A percentile compares a stretch with the other conserved stretches of the same genome.
Evolutionary conservation across 179 eudicot species (phyloP).

Genomic region (Amaranthus tricolor): DNA sequence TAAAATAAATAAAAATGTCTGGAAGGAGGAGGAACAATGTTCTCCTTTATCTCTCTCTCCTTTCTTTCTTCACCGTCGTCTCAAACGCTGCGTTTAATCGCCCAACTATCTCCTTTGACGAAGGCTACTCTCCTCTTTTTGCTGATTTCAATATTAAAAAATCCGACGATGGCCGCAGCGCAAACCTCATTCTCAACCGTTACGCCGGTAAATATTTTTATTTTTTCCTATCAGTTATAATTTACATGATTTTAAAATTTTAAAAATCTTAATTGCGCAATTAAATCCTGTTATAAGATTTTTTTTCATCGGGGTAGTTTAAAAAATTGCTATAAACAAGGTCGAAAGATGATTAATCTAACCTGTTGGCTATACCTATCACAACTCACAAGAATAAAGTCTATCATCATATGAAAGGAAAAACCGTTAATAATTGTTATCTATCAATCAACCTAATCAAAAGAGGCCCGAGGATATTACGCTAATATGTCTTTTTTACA

Average conservation of each 20-base stretch:
- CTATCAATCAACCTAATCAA: too few relatives aligned
- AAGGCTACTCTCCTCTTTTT: conserved; percentile 76
- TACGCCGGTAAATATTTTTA: conserved; percentile 46
- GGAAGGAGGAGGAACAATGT: conserved; percentile 9
- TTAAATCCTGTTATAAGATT: background rate
- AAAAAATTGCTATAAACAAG: too few relatives aligned
- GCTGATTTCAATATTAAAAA: conserved; percentile 78
- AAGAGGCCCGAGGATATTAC: too few relatives aligned
- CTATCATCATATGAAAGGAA: too few relatives aligned
- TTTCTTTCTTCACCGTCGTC: conserved; percentile 8
- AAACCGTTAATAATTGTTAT: too few relatives aligned
- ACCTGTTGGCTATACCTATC: too few relatives aligned
- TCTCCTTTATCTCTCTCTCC: conserved; percentile 26
- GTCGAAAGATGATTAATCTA: too few relatives aligned
- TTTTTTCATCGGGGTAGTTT: too few relatives aligned
- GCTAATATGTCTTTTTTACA: too few relatives aligned
- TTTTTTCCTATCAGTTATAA: background rate
- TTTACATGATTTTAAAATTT: too few relatives aligned
- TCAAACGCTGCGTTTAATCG: conserved; percentile 48
- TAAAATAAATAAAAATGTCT: conserved; percentile 5
- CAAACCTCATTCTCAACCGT: conserved; percentile 78
- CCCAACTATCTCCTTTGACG: conserved; percentile 49
- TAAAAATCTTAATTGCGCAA: background rate
- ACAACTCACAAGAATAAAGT: too few relatives aligned
- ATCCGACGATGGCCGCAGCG: conserved; percentile 53